Conservation (phyloP, 805 yeast genomes). For the Wickerhamomyces xylosicus region DNA sequence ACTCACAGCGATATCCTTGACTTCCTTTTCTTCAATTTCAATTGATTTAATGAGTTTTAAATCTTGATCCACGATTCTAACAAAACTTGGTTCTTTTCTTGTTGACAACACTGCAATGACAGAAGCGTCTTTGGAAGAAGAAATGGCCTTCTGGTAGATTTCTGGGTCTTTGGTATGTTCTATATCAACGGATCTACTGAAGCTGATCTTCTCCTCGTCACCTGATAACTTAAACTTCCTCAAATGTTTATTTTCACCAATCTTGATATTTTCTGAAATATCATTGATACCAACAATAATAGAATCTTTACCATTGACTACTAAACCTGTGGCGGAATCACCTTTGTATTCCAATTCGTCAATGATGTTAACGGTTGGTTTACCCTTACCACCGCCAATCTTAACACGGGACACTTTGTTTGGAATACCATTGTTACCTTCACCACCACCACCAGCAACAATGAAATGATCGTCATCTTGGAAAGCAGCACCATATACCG, state of each 20-base stretch:
- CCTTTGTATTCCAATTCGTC: slow-evolving; percentile 51
- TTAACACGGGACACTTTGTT: slow-evolving; percentile 66
- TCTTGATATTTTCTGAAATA: slow-evolving; percentile 42
- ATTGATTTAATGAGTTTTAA: slow-evolving; percentile 43
- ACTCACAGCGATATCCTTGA: slow-evolving; percentile 57
- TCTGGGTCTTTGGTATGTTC: slow-evolving; percentile 34
- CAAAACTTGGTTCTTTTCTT: slow-evolving; percentile 42
- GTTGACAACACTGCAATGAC: slow-evolving; percentile 65
- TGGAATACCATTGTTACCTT: slow-evolving; percentile 80
- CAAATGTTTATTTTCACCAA: slow-evolving; percentile 59
- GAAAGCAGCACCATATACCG: slow-evolving; percentile 73
- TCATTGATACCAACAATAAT: slow-evolving; percentile 75
- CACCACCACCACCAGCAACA: slow-evolving; percentile 94
- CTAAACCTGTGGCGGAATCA: slow-evolving; percentile 85
- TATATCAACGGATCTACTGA: slow-evolving; percentile 52
- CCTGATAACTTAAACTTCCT: slow-evolving; percentile 37
- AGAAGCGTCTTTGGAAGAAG: slow-evolving; percentile 46
- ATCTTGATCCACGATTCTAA: slow-evolving; percentile 49
- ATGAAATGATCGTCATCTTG: slow-evolving; percentile 48
- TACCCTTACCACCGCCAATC: slow-evolving; percentile 39
- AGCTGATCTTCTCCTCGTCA: slow-evolving; percentile 39
- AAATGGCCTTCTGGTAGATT: slow-evolving; percentile 51
- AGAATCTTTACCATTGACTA: slow-evolving; percentile 30
- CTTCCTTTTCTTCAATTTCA: slow-evolving; percentile 36
- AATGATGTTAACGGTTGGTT: slow-evolving; percentile 41